phyloP scores from a whole-genome alignment of 495 filamentous ascomycete species.

The Talaromyces borbonicus region DNA sequence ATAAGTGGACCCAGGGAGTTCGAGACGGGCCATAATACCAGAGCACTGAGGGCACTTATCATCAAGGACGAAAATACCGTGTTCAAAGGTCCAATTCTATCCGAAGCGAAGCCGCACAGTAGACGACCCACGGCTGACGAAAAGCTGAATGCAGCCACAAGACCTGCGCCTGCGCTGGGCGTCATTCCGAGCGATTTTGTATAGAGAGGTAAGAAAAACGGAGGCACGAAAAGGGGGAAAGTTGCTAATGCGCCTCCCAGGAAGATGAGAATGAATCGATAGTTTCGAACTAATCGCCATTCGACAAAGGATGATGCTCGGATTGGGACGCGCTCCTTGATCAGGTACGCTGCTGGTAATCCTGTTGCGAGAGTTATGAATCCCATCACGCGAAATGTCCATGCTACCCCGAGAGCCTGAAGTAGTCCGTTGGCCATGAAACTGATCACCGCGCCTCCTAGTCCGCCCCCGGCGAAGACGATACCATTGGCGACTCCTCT shows the following conservation, averaged over 20 bases:
- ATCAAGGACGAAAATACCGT: constrained; percentile 36
- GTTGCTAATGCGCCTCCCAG: constrained; percentile 46
- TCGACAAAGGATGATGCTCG: constrained; percentile 37
- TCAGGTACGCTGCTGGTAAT: constrained; percentile 45
- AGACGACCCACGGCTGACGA: constrained; percentile 44
- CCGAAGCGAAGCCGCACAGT: constrained; percentile 37
- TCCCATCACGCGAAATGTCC: constrained; percentile 46
- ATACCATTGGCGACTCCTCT: constrained; percentile 48
- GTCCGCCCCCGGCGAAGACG: constrained; percentile 43
- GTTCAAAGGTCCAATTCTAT: constrained; percentile 42
- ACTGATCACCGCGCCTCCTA: constrained; percentile 42
- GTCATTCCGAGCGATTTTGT: constrained; percentile 35
- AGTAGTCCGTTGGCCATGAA: constrained; percentile 39
- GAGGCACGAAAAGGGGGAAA: constrained; percentile 51
- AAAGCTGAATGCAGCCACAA: constrained; percentile 48
- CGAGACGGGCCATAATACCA: constrained; percentile 48
- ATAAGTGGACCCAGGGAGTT: constrained; percentile 39
- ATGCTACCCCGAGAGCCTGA: constrained; percentile 35
- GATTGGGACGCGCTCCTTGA: constrained; percentile 44
- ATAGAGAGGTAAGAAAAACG: constrained; percentile 48
- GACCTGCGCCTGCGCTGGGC: constrained; percentile 38
- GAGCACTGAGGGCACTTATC: constrained; percentile 43
- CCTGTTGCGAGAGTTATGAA: constrained; percentile 38
- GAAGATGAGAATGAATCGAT: constrained; percentile 43
- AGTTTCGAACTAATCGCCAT: constrained; percentile 40